Evolutionary conservation across 2,329 filamentous ascomycete genomes (phyloP).

Genomic region (Aspergillus fumigatus): DNA sequence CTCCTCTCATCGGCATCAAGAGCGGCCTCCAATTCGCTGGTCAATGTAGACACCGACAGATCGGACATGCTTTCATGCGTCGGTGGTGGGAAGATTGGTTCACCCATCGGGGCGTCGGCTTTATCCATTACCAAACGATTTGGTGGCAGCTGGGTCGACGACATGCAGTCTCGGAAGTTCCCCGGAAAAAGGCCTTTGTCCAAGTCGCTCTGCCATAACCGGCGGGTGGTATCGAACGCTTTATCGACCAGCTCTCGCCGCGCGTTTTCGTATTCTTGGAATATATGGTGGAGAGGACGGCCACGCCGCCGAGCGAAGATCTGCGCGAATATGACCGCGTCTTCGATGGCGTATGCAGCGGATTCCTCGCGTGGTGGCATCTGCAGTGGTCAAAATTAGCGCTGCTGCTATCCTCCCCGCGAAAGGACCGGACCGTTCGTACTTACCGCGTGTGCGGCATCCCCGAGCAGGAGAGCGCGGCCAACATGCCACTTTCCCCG

Average conservation of each 20-base stretch:
- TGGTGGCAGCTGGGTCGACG: background rate
- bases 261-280: constrained; percentile 28
- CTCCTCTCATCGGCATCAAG: background rate
- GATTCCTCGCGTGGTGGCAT: constrained; percentile 43
- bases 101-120: background rate
- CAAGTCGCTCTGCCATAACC: constrained; percentile 2
- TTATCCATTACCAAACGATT: too few relatives aligned
- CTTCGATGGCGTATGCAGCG: constrained; percentile 38
- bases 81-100: background rate
- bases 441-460: constrained; percentile 42
- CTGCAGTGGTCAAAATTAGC: constrained; percentile 13
- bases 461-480: constrained; percentile 37
- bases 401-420: background rate
- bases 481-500: constrained; percentile 34
- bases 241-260: constrained; percentile 31
- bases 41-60: constrained; percentile 6
- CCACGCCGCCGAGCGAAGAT: constrained; percentile 25
- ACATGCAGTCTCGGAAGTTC: constrained; percentile 3
- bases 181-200: constrained; percentile 4
- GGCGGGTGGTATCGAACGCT: constrained; percentile 25
- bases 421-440: background rate
- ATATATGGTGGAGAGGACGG: constrained; percentile 20
- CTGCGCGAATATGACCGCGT: constrained; percentile 35
- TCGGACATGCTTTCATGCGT: constrained; percentile 7
- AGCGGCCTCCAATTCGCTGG: background rate